Percentiles rank a stretch among this genome's conserved stretches.
phyloP scores from a whole-genome alignment of 176 grass and related monocot genomes.

The Rhynchospora pubera region DNA sequence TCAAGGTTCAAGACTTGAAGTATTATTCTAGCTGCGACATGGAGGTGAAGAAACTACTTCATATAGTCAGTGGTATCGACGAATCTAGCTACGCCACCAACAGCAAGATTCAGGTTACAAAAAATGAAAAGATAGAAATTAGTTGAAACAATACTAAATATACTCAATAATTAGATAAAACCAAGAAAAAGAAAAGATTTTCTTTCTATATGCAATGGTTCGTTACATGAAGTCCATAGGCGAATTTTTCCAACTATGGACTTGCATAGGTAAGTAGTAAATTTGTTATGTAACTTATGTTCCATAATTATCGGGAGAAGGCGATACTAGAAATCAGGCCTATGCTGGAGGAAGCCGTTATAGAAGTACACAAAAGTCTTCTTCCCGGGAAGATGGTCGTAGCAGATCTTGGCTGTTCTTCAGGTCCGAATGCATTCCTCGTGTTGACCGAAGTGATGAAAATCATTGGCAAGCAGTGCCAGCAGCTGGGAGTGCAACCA shows the following conservation, averaged over 20 bases:
- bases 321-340: constrained; percentile 13
- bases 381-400: constrained; percentile 6
- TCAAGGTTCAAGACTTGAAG: no score
- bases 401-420: constrained; percentile 43
- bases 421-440: constrained; percentile 28
- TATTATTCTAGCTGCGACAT: background rate
- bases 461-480: background rate
- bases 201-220: no score
- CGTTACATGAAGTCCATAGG: no score
- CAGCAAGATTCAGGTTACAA: constrained; percentile 8
- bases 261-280: no score
- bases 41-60: constrained; percentile 1
- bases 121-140: no score
- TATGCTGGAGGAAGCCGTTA: constrained; percentile 14
- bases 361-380: constrained; percentile 7
- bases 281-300: no score
- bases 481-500: background rate
- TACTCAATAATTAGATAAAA: no score
- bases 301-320: constrained; percentile 19
- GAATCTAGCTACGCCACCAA: constrained; percentile 35
- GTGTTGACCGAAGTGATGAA: constrained; percentile 24
- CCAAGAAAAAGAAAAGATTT: no score
- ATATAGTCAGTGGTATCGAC: background rate
- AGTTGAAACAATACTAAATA: no score
- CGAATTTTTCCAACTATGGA: no score